Evolutionary conservation across 208 protist species (phyloP).

Genomic region (Trypanosoma cruzi): DNA sequence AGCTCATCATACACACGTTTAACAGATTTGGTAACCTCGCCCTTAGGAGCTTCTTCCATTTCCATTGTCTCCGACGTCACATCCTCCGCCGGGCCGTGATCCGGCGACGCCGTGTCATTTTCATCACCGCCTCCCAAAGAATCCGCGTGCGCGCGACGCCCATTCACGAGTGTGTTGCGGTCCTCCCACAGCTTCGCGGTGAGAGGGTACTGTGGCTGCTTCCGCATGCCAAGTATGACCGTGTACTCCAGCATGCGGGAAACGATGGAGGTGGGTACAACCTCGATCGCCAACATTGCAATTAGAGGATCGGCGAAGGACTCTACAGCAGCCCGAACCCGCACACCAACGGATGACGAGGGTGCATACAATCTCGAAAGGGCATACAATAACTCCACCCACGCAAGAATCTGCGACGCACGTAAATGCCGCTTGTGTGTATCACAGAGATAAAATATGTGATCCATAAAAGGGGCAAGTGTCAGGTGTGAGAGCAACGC

Average conservation of each 20-base stretch:
- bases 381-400: slow-evolving; percentile 59
- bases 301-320: slow-evolving; percentile 50
- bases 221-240: slow-evolving; percentile 73
- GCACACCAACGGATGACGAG: slow-evolving; percentile 33
- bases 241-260: slow-evolving; percentile 62
- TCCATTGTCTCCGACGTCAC: slow-evolving; percentile 25
- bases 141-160: neutral
- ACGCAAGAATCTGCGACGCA: slow-evolving; percentile 33
- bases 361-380: slow-evolving; percentile 47
- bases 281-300: slow-evolving; percentile 44
- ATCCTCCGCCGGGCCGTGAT: neutral
- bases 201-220: slow-evolving; percentile 34
- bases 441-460: slow-evolving; percentile 49
- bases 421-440: slow-evolving; percentile 37
- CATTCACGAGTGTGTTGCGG: slow-evolving; percentile 30
- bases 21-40: slow-evolving; percentile 28
- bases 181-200: slow-evolving; percentile 41
- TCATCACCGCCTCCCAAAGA: neutral
- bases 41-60: slow-evolving; percentile 22
- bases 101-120: neutral
- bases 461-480: slow-evolving; percentile 38
- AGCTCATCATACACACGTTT: slow-evolving; percentile 64
- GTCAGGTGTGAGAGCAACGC: slow-evolving; percentile 35
- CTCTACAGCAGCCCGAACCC: slow-evolving; percentile 40
- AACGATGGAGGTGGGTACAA: slow-evolving; percentile 27